Percentiles rank a stretch among this genome's conserved stretches.
Evolutionary conservation across 352 stramenopile species (phyloP).

Genomic region (Phytophthora ohioensis): DNA sequence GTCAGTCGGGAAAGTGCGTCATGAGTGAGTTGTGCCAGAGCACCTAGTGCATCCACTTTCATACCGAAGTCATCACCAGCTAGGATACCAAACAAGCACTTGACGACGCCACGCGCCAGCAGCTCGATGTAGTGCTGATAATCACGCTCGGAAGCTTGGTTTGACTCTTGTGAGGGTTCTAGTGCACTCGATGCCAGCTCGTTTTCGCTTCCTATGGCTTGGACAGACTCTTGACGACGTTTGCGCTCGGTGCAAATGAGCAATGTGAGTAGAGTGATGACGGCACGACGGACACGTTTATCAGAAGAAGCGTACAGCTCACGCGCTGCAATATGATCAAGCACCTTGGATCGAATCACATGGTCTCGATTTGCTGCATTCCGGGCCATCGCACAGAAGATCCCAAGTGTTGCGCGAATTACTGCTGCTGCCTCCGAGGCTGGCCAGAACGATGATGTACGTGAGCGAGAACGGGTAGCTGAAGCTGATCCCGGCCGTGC

Average conservation of each 20-base stretch:
- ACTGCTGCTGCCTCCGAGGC: constrained; percentile 30
- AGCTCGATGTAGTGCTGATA: constrained; percentile 83
- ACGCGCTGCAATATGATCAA: constrained; percentile 61
- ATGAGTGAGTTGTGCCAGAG: constrained; percentile 72
- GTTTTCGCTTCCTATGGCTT: neutral
- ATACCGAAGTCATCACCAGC: constrained; percentile 74
- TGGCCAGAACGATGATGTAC: constrained; percentile 27
- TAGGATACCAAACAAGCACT: constrained; percentile 77
- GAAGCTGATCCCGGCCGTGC: constrained; percentile 26
- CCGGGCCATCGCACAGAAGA: constrained; percentile 73
- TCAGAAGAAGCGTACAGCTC: constrained; percentile 69
- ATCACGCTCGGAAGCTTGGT: constrained; percentile 41
- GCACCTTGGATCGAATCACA: constrained; percentile 68
- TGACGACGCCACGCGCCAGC: constrained; percentile 71
- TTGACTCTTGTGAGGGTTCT: neutral
- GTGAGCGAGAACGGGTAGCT: constrained; percentile 9
- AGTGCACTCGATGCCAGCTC: neutral
- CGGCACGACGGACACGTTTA: constrained; percentile 63
- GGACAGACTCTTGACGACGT: constrained; percentile 13
- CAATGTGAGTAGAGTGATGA: constrained; percentile 67
- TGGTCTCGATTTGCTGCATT: constrained; percentile 65
- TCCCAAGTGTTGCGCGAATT: constrained; percentile 53
- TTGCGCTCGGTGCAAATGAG: constrained; percentile 71
- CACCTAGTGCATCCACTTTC: constrained; percentile 73
- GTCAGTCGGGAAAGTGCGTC: constrained; percentile 72